Evolutionary conservation across 2,329 filamentous ascomycete species (phyloP).

Genomic region (Ascochyta lentis): DNA sequence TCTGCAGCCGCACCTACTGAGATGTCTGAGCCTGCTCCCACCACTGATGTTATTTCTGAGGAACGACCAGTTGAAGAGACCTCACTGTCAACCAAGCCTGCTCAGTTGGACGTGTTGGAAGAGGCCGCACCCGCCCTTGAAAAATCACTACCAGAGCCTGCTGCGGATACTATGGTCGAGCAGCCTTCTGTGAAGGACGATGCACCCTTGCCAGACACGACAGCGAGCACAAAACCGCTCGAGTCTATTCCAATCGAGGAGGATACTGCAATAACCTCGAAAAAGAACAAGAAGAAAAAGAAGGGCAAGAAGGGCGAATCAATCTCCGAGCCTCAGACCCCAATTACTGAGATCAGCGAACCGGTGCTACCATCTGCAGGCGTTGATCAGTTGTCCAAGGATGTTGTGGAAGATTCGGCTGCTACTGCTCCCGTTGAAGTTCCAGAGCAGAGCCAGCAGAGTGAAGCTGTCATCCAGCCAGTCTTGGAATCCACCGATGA

Average conservation of each 20-base stretch:
- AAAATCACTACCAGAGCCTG: background rate
- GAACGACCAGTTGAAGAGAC: background rate
- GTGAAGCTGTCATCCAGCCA: background rate
- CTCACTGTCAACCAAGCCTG: background rate
- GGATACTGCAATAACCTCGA: conserved; percentile 14
- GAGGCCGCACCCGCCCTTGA: background rate
- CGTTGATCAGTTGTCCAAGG: background rate
- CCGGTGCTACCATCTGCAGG: conserved; percentile 1
- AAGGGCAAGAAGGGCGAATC: conserved; percentile 35
- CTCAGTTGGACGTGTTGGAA: background rate
- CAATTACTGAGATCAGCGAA: conserved; percentile 4
- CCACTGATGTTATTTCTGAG: background rate
- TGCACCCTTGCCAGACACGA: background rate
- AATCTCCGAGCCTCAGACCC: conserved; percentile 28
- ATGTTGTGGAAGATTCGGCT: background rate
- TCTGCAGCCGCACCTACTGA: background rate
- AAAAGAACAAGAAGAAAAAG: conserved; percentile 40
- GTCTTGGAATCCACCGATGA: background rate
- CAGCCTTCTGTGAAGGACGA: background rate
- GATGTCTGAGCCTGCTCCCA: background rate
- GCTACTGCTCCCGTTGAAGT: background rate
- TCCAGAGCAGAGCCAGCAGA: background rate
- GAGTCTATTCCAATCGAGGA: background rate
- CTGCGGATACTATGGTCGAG: background rate
- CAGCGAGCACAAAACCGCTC: background rate